These are phyloP conservation scores for Clonostachys rosea DNA, from an alignment of 2,329 filamentous ascomycete species.

Conservation along the genomic window DNA sequence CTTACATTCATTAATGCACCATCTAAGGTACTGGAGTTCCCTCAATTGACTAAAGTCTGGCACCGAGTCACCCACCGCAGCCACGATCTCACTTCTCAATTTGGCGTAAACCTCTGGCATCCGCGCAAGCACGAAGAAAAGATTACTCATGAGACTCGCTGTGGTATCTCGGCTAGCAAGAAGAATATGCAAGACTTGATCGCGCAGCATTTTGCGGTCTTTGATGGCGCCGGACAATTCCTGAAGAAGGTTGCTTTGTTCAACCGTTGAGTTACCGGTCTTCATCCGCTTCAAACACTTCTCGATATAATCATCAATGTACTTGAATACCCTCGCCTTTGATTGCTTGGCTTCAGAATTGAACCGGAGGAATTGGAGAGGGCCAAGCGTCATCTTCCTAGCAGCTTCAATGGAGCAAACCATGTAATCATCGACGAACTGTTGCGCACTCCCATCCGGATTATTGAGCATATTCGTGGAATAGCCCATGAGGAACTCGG, in stretches of 20 bases:
- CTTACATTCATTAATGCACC: constrained; percentile 53
- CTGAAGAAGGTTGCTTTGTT: constrained; percentile 21
- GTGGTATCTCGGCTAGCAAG: constrained; percentile 42
- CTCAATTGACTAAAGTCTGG: constrained; percentile 45
- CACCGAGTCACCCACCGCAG: constrained; percentile 16
- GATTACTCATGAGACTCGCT: constrained; percentile 33
- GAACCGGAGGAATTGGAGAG: constrained; percentile 18
- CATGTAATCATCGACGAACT: constrained; percentile 27
- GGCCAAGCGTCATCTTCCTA: constrained; percentile 21
- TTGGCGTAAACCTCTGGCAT: constrained; percentile 35
- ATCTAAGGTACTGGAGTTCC: constrained; percentile 49
- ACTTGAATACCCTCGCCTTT: constrained; percentile 24
- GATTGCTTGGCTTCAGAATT: constrained; percentile 15
- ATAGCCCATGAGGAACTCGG: constrained; percentile 40
- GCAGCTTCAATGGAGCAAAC: constrained; percentile 23
- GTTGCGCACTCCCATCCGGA: constrained; percentile 18
- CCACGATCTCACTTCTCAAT: constrained; percentile 34
- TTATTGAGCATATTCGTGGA: constrained; percentile 13
- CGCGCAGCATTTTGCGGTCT: constrained; percentile 30
- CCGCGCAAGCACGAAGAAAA: constrained; percentile 35
- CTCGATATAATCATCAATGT: constrained; percentile 39
- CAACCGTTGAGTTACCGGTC: background rate
- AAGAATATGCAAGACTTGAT: constrained; percentile 36
- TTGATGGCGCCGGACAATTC: constrained; percentile 39
- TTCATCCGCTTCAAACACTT: constrained; percentile 13